A percentile compares a stretch with the other conserved stretches of the same genome.
These are phyloP conservation scores for Hirsutella rhossiliensis DNA, from an alignment of 2,329 filamentous ascomycete genomes.

Conservation along the genomic window DNA sequence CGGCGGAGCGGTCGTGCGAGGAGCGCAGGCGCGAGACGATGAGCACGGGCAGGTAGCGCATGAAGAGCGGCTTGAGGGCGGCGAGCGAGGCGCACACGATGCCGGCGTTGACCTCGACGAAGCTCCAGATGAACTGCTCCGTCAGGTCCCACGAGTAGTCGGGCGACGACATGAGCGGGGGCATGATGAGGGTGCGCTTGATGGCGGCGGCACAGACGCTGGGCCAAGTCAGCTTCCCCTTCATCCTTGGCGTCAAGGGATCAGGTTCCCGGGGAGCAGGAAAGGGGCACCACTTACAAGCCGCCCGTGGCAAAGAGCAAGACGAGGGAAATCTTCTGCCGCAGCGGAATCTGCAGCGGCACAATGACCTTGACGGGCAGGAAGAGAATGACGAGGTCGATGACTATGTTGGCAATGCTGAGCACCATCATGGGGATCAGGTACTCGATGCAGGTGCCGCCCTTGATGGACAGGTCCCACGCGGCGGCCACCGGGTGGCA, in stretches of 20 bases:
- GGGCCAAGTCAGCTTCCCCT: no score
- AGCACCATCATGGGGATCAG: constrained; percentile 16
- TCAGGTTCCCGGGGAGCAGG: no score
- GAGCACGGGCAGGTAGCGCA: constrained; percentile 17
- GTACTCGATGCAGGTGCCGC: constrained; percentile 27
- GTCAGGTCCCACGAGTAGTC: constrained; percentile 16
- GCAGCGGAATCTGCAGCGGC: constrained; percentile 31
- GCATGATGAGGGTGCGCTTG: constrained; percentile 13
- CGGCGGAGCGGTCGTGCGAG: constrained; percentile 7
- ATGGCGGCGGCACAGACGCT: constrained; percentile 17
- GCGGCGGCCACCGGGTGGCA: constrained; percentile 27
- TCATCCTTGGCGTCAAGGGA: no score
- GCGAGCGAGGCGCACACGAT: constrained; percentile 36
- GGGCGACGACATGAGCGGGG: constrained; percentile 8
- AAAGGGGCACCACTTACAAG: constrained; percentile 9
- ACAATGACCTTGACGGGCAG: constrained; percentile 31
- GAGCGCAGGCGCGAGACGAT: constrained; percentile 11
- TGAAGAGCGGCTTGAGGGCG: constrained; percentile 35
- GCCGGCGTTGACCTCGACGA: constrained; percentile 36
- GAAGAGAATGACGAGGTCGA: constrained; percentile 31
- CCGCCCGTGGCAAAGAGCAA: constrained; percentile 26
- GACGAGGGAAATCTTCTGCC: constrained; percentile 37
- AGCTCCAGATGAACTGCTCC: constrained; percentile 25
- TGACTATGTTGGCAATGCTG: constrained; percentile 26
- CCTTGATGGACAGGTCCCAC: constrained; percentile 26